Evolutionary conservation across 2,329 filamentous ascomycete genomes (phyloP), one percentile per base, ranked within the genome.

Genomic region (Colletotrichum sidae): DNA sequence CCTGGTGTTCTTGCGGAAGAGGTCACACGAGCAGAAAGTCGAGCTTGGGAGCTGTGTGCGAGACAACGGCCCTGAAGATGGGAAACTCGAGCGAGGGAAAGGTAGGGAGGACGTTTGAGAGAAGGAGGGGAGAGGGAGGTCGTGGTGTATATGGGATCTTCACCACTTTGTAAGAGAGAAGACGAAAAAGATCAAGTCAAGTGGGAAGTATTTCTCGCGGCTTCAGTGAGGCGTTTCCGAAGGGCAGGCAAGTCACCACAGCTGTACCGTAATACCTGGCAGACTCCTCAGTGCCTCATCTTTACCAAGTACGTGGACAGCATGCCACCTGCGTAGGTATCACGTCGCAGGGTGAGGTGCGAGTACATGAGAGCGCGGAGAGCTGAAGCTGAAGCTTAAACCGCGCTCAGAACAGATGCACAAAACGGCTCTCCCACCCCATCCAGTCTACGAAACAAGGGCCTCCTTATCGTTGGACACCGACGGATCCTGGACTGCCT

Each of bases 381-480:
- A 25, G 25, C 25, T 25, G 60, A 34, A 60, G 55, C 37, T 56
- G 62, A 62, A 65, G 62, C 62, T 65, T 65, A 62, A 65, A 65
- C 52, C 58, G 46, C 62, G 46, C 58, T 62, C 62, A 62, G 55
- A 51, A 63, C 41, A 52, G 52, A 62, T 56, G 58, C 52, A 56
- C 62, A 56, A 62, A 65, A 62, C 58, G 57, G 62, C 47, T 47
- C 39, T 62, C 46, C 49, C 57, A 53, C 58, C 46, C 45, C 52
- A 51, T 49, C 53, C 46, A 55, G 62, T 38, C 35, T 35, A 37
- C 52, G 58, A 49, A 62, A 65, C 62, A 65, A 41, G 62, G 62
- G 15, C 58, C 47, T 65, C 56, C 62, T 65, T 62, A 41, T 56
- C 62, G 52, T 62, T 39, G 46, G 41, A 17, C 51, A 61, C 38